Percentiles rank a stretch among this genome's conserved stretches.
These are phyloP conservation scores for Ceratocystis papillata DNA, from an alignment of 2,329 filamentous ascomycete genomes.

Conservation along the genomic window DNA sequence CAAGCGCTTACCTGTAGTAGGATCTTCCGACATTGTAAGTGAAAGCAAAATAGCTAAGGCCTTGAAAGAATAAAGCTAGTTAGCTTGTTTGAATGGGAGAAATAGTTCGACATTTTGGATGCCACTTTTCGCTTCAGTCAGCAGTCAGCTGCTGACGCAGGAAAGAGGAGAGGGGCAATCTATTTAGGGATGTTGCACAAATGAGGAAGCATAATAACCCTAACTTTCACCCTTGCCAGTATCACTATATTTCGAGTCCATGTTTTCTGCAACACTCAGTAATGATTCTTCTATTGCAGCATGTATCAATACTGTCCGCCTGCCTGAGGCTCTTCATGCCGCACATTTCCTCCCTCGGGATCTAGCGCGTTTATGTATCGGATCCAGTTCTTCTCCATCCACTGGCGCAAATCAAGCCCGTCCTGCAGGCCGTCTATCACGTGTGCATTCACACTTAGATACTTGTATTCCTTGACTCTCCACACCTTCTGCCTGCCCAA, in stretches of 20 bases:
- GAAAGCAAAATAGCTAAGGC: too few species aligned
- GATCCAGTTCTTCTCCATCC: constrained; percentile 24
- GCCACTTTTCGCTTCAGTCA: background rate
- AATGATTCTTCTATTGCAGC: background rate
- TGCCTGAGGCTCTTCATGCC: constrained; percentile 24
- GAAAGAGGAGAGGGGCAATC: background rate
- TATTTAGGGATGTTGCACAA: background rate
- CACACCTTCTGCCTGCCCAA: constrained; percentile 18
- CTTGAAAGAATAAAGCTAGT: too few species aligned
- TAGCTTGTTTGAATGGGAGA: background rate
- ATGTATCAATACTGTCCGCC: constrained; percentile 24
- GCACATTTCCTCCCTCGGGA: constrained; percentile 9
- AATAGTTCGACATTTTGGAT: background rate
- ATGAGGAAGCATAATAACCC: background rate
- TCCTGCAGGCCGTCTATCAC: constrained; percentile 23
- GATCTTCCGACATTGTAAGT: constrained; percentile 12
- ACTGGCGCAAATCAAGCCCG: constrained; percentile 25
- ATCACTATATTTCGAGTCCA: background rate
- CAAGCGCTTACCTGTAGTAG: constrained; percentile 9
- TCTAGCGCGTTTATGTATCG: constrained; percentile 26
- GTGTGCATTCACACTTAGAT: constrained; percentile 22
- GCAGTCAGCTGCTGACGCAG: background rate
- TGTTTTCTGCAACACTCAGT: background rate
- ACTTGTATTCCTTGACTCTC: constrained; percentile 20
- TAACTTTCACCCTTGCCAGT: background rate